Base-by-base conservation (phyloP, 2,329 filamentous ascomycete species). In the Ophiostoma sp. region DNA sequence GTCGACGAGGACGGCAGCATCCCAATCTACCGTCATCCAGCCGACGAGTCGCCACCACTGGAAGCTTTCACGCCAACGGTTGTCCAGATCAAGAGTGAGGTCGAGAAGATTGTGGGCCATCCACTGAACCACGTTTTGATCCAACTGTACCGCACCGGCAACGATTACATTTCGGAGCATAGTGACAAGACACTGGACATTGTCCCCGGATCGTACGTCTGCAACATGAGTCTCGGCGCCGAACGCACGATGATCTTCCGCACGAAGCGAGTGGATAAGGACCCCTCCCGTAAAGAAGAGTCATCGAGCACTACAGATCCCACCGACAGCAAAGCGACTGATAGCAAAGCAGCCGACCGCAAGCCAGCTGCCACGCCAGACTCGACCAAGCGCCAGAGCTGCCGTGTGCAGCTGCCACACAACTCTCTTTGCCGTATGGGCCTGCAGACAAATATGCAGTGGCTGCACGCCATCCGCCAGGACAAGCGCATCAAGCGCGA, bases 121-220 rank as follows among this genome's bases (percentile, higher is more conserved):
- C 84, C 88, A 0, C 83, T 99, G 57, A 99, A 99, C 78, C 96
- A 99, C 80, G 95, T 91, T 0, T 84, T 99, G 66, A 97, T 99
- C 63, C 96, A 99, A 79, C 88, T 94, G 73, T 99, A 99, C 79
- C 93, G 96, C n/a, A 87, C 88, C 77, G 93, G 95, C 2, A 90
- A 89, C 66, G 96, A 99, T 82, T 94, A 94, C 80, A 99, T 99
- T 75, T 96, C 93, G 0, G 96, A 99, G 80, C 96, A 99, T 79
- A 97, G 94, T 52, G 96, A 99, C 81, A 99, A 99, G 83, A 97
- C 95, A 0, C 85, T 99, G 31, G 96, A 99, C 80, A 96, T 99
- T 73, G 90, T 90, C 15, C 89, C 88, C 33, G 90, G 87, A 4
- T 96, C 93, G 31, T 95, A 87, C 74, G 97, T 99, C 77, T 94